A percentile compares a stretch with the other conserved stretches of the same genome.
Conservation (phyloP, 306 rosid genomes). For the Arachis stenosperma region DNA sequence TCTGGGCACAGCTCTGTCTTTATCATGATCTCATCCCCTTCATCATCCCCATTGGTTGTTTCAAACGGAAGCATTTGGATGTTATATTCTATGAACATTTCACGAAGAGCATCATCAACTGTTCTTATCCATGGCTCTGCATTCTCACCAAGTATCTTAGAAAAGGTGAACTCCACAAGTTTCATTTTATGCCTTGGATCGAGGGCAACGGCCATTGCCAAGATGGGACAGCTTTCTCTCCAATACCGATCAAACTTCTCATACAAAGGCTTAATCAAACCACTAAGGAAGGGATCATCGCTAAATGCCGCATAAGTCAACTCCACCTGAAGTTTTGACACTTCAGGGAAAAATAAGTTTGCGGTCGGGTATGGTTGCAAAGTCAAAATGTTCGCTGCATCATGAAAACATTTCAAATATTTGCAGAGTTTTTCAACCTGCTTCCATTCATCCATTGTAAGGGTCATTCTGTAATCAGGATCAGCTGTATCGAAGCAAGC, state of each 20-base stretch:
- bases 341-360: constrained; percentile 67
- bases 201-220: constrained; percentile 81
- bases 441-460: constrained; percentile 78
- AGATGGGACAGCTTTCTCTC: constrained; percentile 75
- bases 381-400: constrained; percentile 67
- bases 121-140: constrained; percentile 70
- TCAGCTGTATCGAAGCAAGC: constrained; percentile 68
- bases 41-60: constrained; percentile 51
- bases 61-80: constrained; percentile 60
- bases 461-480: constrained; percentile 53
- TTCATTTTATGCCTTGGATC: constrained; percentile 92
- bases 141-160: constrained; percentile 64
- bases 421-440: constrained; percentile 67
- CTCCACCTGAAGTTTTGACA: constrained; percentile 70
- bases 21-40: constrained; percentile 53
- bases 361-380: constrained; percentile 65
- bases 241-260: constrained; percentile 80
- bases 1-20: constrained; percentile 56
- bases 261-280: constrained; percentile 65
- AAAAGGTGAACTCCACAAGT: constrained; percentile 69
- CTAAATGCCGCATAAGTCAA: constrained; percentile 65
- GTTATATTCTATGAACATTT: constrained; percentile 70
- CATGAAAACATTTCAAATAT: constrained; percentile 68
- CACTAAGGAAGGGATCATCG: constrained; percentile 70
- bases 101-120: constrained; percentile 76